Base-by-base conservation (phyloP, 2,329 filamentous ascomycete genomes). In the Helotiales sp. region DNA sequence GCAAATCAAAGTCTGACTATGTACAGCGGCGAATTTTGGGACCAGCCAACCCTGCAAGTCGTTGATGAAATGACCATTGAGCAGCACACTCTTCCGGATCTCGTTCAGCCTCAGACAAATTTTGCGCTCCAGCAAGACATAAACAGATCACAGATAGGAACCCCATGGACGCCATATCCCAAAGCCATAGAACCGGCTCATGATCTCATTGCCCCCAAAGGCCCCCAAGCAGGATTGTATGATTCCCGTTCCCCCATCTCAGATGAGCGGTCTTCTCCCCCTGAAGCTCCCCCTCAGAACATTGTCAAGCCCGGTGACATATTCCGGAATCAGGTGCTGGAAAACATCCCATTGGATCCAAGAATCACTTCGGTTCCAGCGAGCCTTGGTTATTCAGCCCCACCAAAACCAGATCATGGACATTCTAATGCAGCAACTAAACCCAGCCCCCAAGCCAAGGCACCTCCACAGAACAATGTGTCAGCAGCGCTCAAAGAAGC, bases 401-500 rank as follows among this genome's bases (percentile, higher is more conserved):
- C 55, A 22, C 55, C 56, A 24, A 54, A 40, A 30, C 24, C 34
- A 58, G 57, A 59, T 48, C 48, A 50, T 44, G 50, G 54, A 52
- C 61, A 31, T 34, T n/a, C 52, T 40, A 40, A 59, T 27, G 22
- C 49, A 19, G n/a, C 33, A 25, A 33, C 54, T 34, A 48, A 59
- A 50, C 22, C 50, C n/a, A 57, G 33, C 44, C 13, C 42, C 34
- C 54, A 60, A 60, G 59, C 55, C 63, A 68, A 68, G 61, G 60
- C 54, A 49, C 33, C 54, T 47, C 65, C 51, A 56, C 65, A 65
- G 57, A 61, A 47, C 55, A 44, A 60, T 24, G 46, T 51, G 22
- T 63, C 66, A 62, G 60, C 65, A 49, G 58, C 63, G 24, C 42
- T 70, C 33, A 66, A 63, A 17, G 60, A 67, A 54, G 60, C 61